Conservation (phyloP, 106 monocot genomes). For the Apostasia shenzhenica region DNA sequence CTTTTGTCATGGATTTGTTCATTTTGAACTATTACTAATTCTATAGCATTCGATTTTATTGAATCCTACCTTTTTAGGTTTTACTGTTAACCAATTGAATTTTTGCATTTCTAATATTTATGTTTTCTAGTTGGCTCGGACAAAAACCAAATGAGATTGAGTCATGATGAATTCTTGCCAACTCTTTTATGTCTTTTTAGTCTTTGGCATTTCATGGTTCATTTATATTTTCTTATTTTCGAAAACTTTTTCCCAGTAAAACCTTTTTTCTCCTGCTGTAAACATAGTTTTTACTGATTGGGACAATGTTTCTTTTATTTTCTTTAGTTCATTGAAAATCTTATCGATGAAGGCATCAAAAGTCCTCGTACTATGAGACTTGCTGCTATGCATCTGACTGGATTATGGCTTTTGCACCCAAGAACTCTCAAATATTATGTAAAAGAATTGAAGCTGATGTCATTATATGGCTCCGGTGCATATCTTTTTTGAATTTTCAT, state of each 20-base stretch:
- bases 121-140: not conserved
- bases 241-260: not conserved
- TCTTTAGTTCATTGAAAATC: constrained; percentile 69
- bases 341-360: constrained; percentile 76
- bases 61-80: no score
- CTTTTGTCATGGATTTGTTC: no score
- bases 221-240: not conserved
- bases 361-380: constrained; percentile 91
- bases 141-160: not conserved
- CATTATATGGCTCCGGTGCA: constrained; percentile 89
- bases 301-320: not conserved
- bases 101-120: no score
- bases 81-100: no score
- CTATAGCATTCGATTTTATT: no score
- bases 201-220: not conserved
- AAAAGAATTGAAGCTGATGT: constrained; percentile 69
- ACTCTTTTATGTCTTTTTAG: not conserved
- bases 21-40: no score
- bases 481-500: not conserved
- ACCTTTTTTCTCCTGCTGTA: not conserved
- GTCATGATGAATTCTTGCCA: not conserved
- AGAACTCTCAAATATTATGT: constrained; percentile 71
- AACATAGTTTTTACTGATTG: not conserved
- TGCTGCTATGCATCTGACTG: constrained; percentile 82
- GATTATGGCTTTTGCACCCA: constrained; percentile 73